Evolutionary conservation across 2,329 filamentous ascomycete genomes (phyloP), one percentile per base, ranked within the genome.

Genomic region (Tolypocladium ophioglossoides): DNA sequence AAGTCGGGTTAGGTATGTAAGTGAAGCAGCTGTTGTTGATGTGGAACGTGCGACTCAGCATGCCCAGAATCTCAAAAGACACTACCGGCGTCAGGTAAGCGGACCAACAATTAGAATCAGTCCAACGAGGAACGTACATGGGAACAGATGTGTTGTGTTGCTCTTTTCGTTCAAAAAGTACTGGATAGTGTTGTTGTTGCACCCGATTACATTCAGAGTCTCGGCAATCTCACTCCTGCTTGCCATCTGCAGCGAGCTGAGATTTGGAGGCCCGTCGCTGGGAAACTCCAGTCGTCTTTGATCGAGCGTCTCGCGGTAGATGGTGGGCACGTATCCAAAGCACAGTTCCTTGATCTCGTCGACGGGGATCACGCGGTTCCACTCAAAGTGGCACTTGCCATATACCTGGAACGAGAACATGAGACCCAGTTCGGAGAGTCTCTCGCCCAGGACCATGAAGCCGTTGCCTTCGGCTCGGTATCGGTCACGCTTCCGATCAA

Each of bases 41-140:
- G 52, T 80, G 76, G 24, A 81, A 68, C 0, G 72, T 73, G 30
- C 72, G 71, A 47, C 74, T 72, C 1, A 83, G 65, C 79, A 83
- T 83, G n/a, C 78, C 80, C 2, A 81, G 63, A 0, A 83, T 71
- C 60, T 83, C 80, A 51, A 83, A 83, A 0, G 77, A 73, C 0
- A 83, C 79, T 80, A 48, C 10, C 20, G 6, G 14, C 3, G 12
- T 6, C n/a, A 44, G 50, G 7, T 48, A 20, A 40, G 48, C 14
- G 11, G 20, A 24, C 20, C 9, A 20, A 27, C 18, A 12, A 20
- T 48, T 3, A 9, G 27, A n/a, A 8, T 48, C 24, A 27, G 39
- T 2, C 22, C 9, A 20, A 27, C 8, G 39, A 20, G 41, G 14
- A 27, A 2, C 70, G 55, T 68, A 78, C 77, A 59, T n/a, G 76